Evolutionary conservation across 2,329 filamentous ascomycete species (phyloP).

Genomic region (Monilinia fructicola): DNA sequence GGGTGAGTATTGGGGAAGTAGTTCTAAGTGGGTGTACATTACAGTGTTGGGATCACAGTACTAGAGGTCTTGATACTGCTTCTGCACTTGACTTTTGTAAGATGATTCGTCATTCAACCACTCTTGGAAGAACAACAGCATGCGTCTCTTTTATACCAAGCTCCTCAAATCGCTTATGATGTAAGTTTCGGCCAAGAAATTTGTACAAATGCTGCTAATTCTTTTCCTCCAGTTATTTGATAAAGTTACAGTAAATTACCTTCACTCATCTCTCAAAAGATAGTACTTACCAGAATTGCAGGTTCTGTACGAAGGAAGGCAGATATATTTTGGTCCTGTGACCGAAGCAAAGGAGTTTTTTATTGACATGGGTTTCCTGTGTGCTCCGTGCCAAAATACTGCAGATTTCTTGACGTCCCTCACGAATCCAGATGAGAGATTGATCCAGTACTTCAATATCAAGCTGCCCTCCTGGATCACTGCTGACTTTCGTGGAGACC

Average conservation of each 20-base stretch:
- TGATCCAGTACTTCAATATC: conserved; percentile 2
- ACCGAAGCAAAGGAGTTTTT: conserved; percentile 68
- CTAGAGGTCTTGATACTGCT: conserved; percentile 69
- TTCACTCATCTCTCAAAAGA: background rate
- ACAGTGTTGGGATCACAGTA: conserved; percentile 75
- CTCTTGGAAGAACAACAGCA: conserved; percentile 61
- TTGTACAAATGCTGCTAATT: background rate
- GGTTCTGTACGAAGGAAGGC: conserved; percentile 65
- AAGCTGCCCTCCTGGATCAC: conserved; percentile 29
- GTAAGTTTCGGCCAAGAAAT: conserved; percentile 38
- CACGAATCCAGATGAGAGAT: conserved; percentile 52
- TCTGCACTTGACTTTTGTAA: conserved; percentile 72
- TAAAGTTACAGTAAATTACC: conserved; percentile 49
- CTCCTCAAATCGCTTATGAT: conserved; percentile 66
- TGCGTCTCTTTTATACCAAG: conserved; percentile 70
- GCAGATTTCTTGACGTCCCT: conserved; percentile 77
- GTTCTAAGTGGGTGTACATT: conserved; percentile 68
- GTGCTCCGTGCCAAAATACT: conserved; percentile 55
- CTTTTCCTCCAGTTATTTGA: conserved; percentile 53
- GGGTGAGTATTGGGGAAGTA: conserved; percentile 78
- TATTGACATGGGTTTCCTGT: conserved; percentile 68
- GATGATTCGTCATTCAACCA: conserved; percentile 62
- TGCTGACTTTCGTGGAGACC: conserved; percentile 43
- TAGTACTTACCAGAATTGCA: conserved; percentile 38
- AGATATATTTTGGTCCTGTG: conserved; percentile 68